Evolutionary conservation across 2,329 filamentous ascomycete genomes (phyloP).

Genomic region (Penicillium sp.): DNA sequence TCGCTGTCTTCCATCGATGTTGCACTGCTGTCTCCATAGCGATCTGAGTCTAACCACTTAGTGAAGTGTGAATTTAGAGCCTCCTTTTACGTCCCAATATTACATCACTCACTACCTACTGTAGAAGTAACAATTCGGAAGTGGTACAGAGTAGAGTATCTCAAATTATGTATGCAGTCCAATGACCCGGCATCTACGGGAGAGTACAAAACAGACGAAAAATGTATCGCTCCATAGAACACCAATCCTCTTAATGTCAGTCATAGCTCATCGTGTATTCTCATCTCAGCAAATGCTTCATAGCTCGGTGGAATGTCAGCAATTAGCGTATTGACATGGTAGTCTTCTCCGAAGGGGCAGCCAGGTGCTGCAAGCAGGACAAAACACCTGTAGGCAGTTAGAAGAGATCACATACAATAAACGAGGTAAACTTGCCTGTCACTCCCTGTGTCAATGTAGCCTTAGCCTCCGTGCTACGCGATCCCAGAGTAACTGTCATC

Average conservation of each 20-base stretch:
- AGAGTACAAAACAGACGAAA: not conserved
- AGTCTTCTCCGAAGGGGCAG: conserved; percentile 18
- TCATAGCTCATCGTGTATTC: not conserved
- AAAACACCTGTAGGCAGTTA: conserved; percentile 43
- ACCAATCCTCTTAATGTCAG: not conserved
- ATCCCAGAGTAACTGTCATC: conserved; percentile 79
- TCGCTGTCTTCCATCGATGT: no score
- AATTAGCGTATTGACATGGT: conserved; percentile 17
- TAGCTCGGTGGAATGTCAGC: not conserved
- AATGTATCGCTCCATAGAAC: not conserved
- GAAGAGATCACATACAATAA: conserved; percentile 8
- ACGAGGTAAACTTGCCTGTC: conserved; percentile 59
- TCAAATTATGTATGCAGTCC: not conserved
- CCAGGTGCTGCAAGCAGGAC: conserved; percentile 51
- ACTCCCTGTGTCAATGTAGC: conserved; percentile 86
- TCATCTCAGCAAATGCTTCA: not conserved
- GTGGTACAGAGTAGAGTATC: not conserved
- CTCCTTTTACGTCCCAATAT: no score
- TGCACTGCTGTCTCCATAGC: no score
- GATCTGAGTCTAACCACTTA: no score
- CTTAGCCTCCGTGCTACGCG: conserved; percentile 79
- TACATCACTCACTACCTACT: no score
- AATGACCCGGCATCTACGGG: not conserved
- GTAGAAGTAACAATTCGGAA: not conserved
- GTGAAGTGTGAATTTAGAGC: no score